Percentiles rank a stretch among this genome's conserved stretches.
These are phyloP conservation scores for Dittrichia graveolens DNA, from an alignment of 129 eudicot species.

Conservation along the genomic window DNA sequence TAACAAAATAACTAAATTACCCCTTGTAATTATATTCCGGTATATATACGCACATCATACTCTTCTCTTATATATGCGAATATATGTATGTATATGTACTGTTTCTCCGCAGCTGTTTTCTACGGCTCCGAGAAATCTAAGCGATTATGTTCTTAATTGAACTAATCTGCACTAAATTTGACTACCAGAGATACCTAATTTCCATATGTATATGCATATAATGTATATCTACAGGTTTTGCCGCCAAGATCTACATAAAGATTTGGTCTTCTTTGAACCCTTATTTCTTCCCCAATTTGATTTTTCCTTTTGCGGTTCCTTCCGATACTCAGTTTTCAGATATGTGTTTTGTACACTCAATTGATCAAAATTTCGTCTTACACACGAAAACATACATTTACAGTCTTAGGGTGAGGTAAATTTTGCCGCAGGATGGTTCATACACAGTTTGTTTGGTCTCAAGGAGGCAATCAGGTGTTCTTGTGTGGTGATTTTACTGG, in stretches of 20 bases:
- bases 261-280: slow-evolving; percentile 28
- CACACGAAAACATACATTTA: not conserved
- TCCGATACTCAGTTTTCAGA: slow-evolving; percentile 3
- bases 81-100: not conserved
- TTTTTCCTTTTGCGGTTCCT: not conserved
- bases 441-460: slow-evolving; percentile 47
- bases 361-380: not conserved
- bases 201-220: slow-evolving; percentile 11
- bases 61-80: not conserved
- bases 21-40: too few relatives aligned
- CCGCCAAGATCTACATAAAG: slow-evolving; percentile 37
- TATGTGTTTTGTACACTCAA: slow-evolving; percentile 21
- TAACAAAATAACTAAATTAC: too few relatives aligned
- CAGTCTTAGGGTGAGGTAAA: slow-evolving; percentile 22
- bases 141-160: slow-evolving; percentile 27
- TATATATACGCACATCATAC: too few relatives aligned
- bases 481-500: slow-evolving; percentile 51
- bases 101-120: slow-evolving; percentile 25
- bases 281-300: slow-evolving; percentile 27
- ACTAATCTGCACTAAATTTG: slow-evolving; percentile 19
- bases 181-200: slow-evolving; percentile 4
- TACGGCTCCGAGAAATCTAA: slow-evolving; percentile 29
- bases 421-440: slow-evolving; percentile 27
- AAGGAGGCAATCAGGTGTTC: slow-evolving; percentile 51
- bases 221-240: slow-evolving; percentile 21